Base-by-base conservation (phyloP, 495 filamentous ascomycete genomes). In the Lasiosphaeris hirsuta region DNA sequence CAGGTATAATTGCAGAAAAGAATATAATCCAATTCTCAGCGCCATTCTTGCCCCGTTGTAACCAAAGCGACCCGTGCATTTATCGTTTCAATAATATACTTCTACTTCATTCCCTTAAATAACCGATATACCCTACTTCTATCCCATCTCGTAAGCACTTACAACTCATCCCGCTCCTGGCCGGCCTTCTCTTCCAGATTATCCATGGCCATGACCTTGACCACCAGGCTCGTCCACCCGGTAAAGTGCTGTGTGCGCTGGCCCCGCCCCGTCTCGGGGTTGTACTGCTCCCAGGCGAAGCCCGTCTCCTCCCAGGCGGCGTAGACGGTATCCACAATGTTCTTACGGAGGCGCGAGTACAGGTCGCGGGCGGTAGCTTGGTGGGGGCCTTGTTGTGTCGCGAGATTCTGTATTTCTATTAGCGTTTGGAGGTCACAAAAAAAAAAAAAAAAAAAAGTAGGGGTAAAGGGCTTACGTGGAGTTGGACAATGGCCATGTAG, bases 231-330 rank as follows among this genome's bases (percentile, higher is more conserved):
- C 47, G 95, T 98, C 94, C 94, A 98, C 53, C 94, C 94, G 13
- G 93, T 95, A 69, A 98, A 98, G 77, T 97, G 94, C 75, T 96
- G 92, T 18, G 92, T 97, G 48, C 94, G 83, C 77, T 97, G 95
- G 35, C 94, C 94, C 54, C 82, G 81, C 46, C 94, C 94, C 4
- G 88, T 96, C 59, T 96, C 90, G 0, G 93, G 89, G 70, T 96
- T 92, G 73, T 97, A 98, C 73, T 98, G 94, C 69, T 98, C 94
- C 95, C 95, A 98, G 9, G 95, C 94, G 71, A 97, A 98, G 14
- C 93, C 92, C 0, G 94, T 98, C 59, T 87, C 81, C 68, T 86
- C 79, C 94, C 94, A 98, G 66, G 85, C 82, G 38, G 84, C 76
- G 77, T 87, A 97, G 49, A 98, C 89, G 30, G 91, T 97, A 45